Evolutionary conservation across 371 early-diverging fungal species (phyloP), one percentile per base, ranked within the genome.

Genomic region (Mucor plumbeus): DNA sequence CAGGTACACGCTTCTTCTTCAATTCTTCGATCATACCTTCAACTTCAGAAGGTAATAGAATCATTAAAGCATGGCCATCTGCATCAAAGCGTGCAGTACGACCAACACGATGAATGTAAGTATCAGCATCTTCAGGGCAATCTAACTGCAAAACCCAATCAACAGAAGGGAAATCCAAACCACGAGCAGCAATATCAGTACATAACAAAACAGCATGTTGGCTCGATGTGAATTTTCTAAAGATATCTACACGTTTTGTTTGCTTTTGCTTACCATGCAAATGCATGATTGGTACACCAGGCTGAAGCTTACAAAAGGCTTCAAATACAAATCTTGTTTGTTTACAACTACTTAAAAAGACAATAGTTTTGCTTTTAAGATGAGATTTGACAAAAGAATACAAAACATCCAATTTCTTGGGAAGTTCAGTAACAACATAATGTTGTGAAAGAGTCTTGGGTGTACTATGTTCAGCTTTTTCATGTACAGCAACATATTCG

Each of bases 111-210:
- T 99, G 99, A 74, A 99, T 93, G 84, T 98, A 99, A 0, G 97
- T 98, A 59, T 91, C 95, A 13, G 91, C 90, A 77, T 95, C 95
- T 77, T 98, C 96, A 36, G 99, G 99, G 67, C 97, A 94, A 80
- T 99, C 99, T 59, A 96, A 79, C 74, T 99, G 99, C 54, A 99
- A 81, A 10, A 99, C 99, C 95, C 97, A 95, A 77, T 99, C 96
- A 9, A 99, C 98, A 10, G 95, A 92, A 10, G 99, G 95, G 77
- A 99, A 99, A 83, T 99, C 99, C 47, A 99, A 83, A 36, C 99
- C 99, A 74, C 97, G 91, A 7, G 97, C 95, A 17, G 98, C 98
- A 66, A 99, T 89, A 78, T 99, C 99, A 0, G 99, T 99, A 65
- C 94, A 92, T 73, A 99, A 91, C 61, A 99, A 69, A 41, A 91